Base-by-base conservation (phyloP, 495 filamentous ascomycete genomes). In the Jackrogersella multiformis region DNA sequence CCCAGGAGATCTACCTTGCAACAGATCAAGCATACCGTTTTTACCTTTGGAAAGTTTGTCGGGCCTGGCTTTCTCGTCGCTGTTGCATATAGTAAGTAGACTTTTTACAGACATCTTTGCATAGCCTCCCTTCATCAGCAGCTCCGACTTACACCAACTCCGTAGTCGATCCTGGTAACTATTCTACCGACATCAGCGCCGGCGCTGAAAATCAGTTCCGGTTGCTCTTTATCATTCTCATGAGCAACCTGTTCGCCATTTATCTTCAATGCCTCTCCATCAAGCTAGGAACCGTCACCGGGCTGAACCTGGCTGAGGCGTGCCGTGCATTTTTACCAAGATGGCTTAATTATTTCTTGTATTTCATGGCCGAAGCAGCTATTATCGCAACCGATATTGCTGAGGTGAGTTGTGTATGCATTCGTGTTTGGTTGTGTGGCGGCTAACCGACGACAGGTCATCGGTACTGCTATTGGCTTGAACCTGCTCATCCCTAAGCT, bases 381-480 rank as follows among this genome's bases (percentile, higher is more conserved):
- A 94, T 96, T 71, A 87, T 96, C 64, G 92, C 92, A 2, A 96
- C 92, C 2, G 92, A 96, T 77, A 94, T 97, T 74, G 93, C 93
- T 42, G 93, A 97, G 84, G 80, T 77, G 28, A 58, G 71, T 39
- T 0, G 12, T 2, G n/a, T 46, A 15, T 0, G 10, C 21, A 21
- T 46, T 6, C 21, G 10, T 12, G 26, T 8, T 12, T n/a, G 2
- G 5, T 26, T 21, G 21, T 28, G 10, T 13, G 13, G 8, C 8
- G 7, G 23, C 68, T 66, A 49, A 75, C 41, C 46, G 49, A 10
- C 57, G 0, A 24, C 60, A 92, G 90, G 92, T 97, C 34, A 92
- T 96, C 64, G 93, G 93, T 36, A 94, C 91, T 1, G 93, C 93
- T 2, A 97, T 97, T 71, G 91, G 91, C n/a, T 81, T 96, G 57